Conservation (phyloP, 2,329 filamentous ascomycete species). For the Exophiala sp. region DNA sequence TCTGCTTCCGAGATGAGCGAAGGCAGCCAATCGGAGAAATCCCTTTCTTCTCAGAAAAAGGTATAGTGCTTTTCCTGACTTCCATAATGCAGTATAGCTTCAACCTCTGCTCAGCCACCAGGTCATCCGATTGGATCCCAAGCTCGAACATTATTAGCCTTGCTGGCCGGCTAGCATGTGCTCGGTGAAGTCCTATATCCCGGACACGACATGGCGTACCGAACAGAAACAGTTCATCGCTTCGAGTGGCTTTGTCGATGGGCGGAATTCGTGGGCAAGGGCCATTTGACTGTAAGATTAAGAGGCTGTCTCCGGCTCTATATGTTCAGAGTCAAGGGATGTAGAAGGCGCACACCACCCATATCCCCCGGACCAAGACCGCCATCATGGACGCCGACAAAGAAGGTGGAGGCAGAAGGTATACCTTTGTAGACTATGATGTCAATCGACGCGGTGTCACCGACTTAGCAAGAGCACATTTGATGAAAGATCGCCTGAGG, state of each 20-base stretch:
- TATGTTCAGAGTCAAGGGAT: too few relatives aligned
- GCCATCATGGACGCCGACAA: conserved; percentile 12
- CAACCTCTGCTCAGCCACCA: too few relatives aligned
- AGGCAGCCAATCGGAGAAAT: conserved; percentile 14
- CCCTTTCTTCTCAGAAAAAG: conserved; percentile 21
- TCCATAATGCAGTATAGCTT: too few relatives aligned
- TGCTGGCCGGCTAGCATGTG: conserved; percentile 8
- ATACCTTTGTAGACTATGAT: conserved; percentile 24
- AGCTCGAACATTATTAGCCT: too few relatives aligned
- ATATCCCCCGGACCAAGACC: not conserved
- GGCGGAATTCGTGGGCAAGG: too few relatives aligned
- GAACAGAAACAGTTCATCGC: too few relatives aligned
- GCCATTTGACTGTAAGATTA: not conserved
- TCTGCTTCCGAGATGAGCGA: not conserved
- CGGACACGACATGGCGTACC: too few relatives aligned
- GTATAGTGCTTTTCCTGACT: conserved; percentile 5
- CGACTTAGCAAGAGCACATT: conserved; percentile 17
- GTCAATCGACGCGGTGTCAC: conserved; percentile 21
- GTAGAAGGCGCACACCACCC: not conserved
- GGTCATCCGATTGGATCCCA: too few relatives aligned
- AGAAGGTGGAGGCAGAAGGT: conserved; percentile 6
- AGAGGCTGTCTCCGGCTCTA: not conserved
- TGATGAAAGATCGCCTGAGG: conserved; percentile 22
- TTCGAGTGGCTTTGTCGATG: too few relatives aligned
- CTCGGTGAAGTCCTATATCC: too few relatives aligned